Percentiles rank a stretch among this genome's conserved stretches.
These are phyloP conservation scores for Papiliotrema laurentii DNA, from an alignment of 1,284 basidiomycete species.

Conservation along the genomic window DNA sequence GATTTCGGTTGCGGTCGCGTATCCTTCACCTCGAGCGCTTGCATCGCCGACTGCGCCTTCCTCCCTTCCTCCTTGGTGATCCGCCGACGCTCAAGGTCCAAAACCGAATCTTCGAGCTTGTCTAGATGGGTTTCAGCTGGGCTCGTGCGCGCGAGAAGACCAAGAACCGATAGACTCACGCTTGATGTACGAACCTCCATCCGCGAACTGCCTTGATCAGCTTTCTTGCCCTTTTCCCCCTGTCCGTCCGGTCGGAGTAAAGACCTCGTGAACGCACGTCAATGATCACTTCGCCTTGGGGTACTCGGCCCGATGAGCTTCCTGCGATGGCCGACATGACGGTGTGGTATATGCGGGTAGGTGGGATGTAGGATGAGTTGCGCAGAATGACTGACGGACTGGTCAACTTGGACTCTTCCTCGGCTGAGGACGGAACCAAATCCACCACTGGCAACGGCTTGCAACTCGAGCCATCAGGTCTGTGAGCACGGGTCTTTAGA, in stretches of 20 bases:
- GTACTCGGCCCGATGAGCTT: constrained; percentile 31
- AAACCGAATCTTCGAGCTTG: constrained; percentile 38
- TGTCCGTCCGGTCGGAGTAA: too few relatives aligned
- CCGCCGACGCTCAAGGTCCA: constrained; percentile 32
- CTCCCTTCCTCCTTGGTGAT: constrained; percentile 36
- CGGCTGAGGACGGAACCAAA: too few relatives aligned
- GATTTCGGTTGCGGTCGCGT: constrained; percentile 16
- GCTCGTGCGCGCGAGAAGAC: neutral
- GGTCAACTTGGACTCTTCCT: too few relatives aligned
- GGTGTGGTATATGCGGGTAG: too few relatives aligned
- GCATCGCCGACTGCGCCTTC: constrained; percentile 39
- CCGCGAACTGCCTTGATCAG: constrained; percentile 33
- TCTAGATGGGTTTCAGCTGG: constrained; percentile 12
- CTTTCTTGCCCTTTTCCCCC: neutral
- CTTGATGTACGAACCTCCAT: constrained; percentile 43
- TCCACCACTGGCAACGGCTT: too few relatives aligned
- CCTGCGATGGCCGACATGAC: constrained; percentile 15
- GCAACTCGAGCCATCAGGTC: too few relatives aligned
- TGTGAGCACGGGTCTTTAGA: too few relatives aligned
- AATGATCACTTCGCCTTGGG: constrained; percentile 42
- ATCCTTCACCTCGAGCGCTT: constrained; percentile 28
- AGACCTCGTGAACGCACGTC: constrained; percentile 27
- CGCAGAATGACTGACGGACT: too few relatives aligned
- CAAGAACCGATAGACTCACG: too few relatives aligned
- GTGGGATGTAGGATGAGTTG: too few relatives aligned